Evolutionary conservation across 2,329 filamentous ascomycete species (phyloP), one percentile per base, ranked within the genome.

Genomic region (Herpomyces periplanetae): DNA sequence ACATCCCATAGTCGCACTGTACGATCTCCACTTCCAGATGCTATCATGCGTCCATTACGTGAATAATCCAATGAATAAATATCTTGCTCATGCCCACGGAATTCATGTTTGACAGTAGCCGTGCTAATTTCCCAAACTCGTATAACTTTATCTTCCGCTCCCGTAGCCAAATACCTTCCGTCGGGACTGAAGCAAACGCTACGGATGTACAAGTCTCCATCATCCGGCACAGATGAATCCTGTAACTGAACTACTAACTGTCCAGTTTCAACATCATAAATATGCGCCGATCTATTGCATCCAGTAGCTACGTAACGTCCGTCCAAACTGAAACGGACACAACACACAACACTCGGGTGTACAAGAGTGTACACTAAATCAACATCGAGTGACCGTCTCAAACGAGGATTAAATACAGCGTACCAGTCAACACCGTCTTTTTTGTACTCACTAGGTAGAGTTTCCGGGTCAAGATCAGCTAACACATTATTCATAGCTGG

Each of bases 131-230:
- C 80, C 80, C 80, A 96, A 19, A 96, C 69, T 31, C 80, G 51
- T 35, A 96, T 91, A 32, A 87, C 53, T 45, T 88, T 91, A 41
- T 96, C 80, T 38, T 96, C 80, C 2, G 80, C 80, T 35, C 80
- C 80, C 8, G 80, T 96, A 3, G 80, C 80, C 13, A 96, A 52
- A 31, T 69, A 87, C 33, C 64, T 63, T 24, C 80, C 75, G 36
- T 91, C 73, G 6, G 80, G 80, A 35, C 75, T 91, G 49, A 96
- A 96, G 48, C 80, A 96, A 21, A 96, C 80, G 32, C 75, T 91
- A 30, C 80, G 51, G 30, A 96, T 96, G 39, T 91, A 96, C 13
- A 96, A 47, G 40, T 96, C 80, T 11, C 75, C 73, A 21, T 65
- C 61, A 30, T 73, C 59, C 28, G 84, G 69, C 17, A 71, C 66